phyloP scores from a whole-genome alignment of 495 filamentous ascomycete species.

The Wilcoxina mikolae region DNA sequence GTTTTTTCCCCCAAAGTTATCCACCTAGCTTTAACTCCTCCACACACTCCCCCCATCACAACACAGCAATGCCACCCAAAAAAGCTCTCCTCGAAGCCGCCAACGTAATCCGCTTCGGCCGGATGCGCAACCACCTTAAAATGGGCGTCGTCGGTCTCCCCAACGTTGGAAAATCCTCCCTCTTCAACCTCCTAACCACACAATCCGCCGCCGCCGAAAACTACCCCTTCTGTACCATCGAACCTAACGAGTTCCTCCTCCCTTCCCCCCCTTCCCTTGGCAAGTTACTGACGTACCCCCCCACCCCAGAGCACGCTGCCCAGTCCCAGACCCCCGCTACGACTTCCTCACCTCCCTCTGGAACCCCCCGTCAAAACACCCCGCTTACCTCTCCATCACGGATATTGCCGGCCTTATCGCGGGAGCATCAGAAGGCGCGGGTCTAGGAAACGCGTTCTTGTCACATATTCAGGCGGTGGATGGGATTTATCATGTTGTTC shows the following conservation, averaged over 20 bases:
- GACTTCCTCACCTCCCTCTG: constrained; percentile 26
- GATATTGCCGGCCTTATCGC: constrained; percentile 29
- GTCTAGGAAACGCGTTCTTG: constrained; percentile 27
- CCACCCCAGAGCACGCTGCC: constrained; percentile 19
- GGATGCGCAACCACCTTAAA: constrained; percentile 25
- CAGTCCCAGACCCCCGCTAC: constrained; percentile 24
- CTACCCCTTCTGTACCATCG: constrained; percentile 25
- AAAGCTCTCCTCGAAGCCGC: constrained; percentile 21
- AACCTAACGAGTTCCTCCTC: constrained; percentile 22
- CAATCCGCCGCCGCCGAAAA: constrained; percentile 26
- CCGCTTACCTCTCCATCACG: constrained; percentile 27
- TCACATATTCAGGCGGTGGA: constrained; percentile 28
- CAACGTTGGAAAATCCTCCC: constrained; percentile 31
- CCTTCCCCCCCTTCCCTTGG: neutral
- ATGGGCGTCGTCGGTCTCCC: constrained; percentile 28
- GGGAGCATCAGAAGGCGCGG: constrained; percentile 26
- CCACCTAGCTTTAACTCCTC: neutral
- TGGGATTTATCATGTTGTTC: constrained; percentile 27
- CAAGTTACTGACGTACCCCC: neutral
- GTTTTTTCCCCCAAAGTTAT: neutral
- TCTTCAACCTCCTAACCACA: constrained; percentile 27
- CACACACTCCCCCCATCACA: neutral
- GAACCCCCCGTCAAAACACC: constrained; percentile 24
- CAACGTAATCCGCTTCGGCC: constrained; percentile 23
- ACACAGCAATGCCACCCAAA: constrained; percentile 18